Conservation (phyloP, 305 asterid genomes). For the Salvia sclarea region DNA sequence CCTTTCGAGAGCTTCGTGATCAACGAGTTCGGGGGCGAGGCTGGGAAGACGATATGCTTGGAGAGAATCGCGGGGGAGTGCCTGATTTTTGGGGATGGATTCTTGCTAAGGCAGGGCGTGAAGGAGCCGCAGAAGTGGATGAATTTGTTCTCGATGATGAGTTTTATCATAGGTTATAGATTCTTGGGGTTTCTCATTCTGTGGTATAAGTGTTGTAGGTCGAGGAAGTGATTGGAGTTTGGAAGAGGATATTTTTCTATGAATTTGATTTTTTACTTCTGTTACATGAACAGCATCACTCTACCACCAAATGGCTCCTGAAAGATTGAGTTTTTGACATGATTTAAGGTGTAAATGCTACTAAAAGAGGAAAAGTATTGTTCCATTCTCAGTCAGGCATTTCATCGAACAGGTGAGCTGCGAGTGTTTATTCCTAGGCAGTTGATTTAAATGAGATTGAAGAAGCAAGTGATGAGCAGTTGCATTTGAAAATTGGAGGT, state of each 20-base stretch:
- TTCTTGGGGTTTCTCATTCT: slow-evolving; percentile 46
- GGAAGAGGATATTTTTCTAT: not conserved
- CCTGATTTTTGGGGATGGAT: slow-evolving; percentile 42
- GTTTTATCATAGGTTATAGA: slow-evolving; percentile 56
- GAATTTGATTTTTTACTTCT: too few species aligned
- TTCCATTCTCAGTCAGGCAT: too few species aligned
- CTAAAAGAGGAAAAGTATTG: too few species aligned
- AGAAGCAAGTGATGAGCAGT: too few species aligned
- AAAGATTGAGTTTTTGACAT: too few species aligned
- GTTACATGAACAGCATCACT: too few species aligned
- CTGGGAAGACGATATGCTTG: slow-evolving; percentile 47
- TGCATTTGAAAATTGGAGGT: too few species aligned
- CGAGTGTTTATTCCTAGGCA: too few species aligned
- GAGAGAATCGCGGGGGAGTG: slow-evolving; percentile 46
- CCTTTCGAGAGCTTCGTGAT: slow-evolving; percentile 79
- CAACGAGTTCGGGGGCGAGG: slow-evolving; percentile 68
- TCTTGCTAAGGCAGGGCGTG: slow-evolving; percentile 53
- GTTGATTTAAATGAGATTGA: too few species aligned
- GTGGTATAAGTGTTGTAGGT: slow-evolving; percentile 43
- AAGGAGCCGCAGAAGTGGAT: slow-evolving; percentile 60
- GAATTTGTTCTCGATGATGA: slow-evolving; percentile 53
- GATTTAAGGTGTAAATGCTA: too few species aligned
- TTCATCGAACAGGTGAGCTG: too few species aligned
- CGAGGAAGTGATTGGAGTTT: slow-evolving; percentile 25
- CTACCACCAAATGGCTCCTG: too few species aligned